Evolutionary conservation across 352 stramenopile species (phyloP).

Genomic region (Globisporangium spinosum): DNA sequence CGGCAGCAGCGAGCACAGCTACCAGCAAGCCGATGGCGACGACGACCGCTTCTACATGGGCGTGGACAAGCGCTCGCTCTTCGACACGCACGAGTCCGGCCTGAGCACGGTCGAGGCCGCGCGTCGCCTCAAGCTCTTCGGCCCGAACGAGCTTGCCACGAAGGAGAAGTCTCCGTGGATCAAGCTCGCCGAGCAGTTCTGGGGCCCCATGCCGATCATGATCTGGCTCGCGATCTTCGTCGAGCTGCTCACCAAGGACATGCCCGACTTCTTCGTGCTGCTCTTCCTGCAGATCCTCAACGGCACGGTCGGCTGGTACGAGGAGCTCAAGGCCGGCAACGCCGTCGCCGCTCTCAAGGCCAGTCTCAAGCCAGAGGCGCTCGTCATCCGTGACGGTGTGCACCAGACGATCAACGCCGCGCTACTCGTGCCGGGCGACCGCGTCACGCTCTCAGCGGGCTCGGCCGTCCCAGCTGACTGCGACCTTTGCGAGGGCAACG

Average conservation of each 20-base stretch:
- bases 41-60: slow-evolving; percentile 80
- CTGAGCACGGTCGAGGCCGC: slow-evolving; percentile 80
- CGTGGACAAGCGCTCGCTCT: slow-evolving; percentile 71
- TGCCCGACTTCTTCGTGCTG: slow-evolving; percentile 63
- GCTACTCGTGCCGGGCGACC: slow-evolving; percentile 92
- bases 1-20: slow-evolving; percentile 28
- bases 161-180: slow-evolving; percentile 46
- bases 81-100: slow-evolving; percentile 63
- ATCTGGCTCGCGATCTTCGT: slow-evolving; percentile 90
- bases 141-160: slow-evolving; percentile 81
- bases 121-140: slow-evolving; percentile 78
- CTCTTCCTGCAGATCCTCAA: slow-evolving; percentile 73
- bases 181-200: slow-evolving; percentile 67
- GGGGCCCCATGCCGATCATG: slow-evolving; percentile 88
- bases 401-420: slow-evolving; percentile 87
- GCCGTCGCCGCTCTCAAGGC: slow-evolving; percentile 87
- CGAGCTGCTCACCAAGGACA: slow-evolving; percentile 53
- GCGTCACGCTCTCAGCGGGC: slow-evolving; percentile 88
- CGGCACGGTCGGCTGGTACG: slow-evolving; percentile 65
- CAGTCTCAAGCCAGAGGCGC: slow-evolving; percentile 78
- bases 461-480: slow-evolving; percentile 92
- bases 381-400: slow-evolving; percentile 88
- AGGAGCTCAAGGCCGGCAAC: slow-evolving; percentile 79
- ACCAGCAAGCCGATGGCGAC: slow-evolving; percentile 18
- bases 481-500: slow-evolving; percentile 74